phyloP scores from a whole-genome alignment of 2,329 filamentous ascomycete species.

The Cephalotrichum gorgonifer region DNA sequence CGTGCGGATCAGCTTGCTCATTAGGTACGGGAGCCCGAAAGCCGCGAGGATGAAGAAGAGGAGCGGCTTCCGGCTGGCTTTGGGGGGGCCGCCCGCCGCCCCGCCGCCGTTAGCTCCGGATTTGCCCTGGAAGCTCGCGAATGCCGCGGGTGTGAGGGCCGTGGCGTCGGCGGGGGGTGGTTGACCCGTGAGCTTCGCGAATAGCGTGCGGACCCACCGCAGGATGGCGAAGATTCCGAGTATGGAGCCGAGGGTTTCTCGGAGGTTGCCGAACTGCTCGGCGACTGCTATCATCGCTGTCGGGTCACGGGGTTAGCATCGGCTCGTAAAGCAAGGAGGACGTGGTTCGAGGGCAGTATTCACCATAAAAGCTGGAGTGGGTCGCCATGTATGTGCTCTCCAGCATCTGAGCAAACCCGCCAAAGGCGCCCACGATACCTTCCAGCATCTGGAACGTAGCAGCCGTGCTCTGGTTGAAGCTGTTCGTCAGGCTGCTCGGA shows the following conservation, averaged over 20 bases:
- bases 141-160: slow-evolving; percentile 79
- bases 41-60: slow-evolving; percentile 92
- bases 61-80: slow-evolving; percentile 87
- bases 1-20: slow-evolving; percentile 88
- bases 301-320: slow-evolving; percentile 8
- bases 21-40: slow-evolving; percentile 90
- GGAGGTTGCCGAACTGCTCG: slow-evolving; percentile 89
- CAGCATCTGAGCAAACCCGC: slow-evolving; percentile 96
- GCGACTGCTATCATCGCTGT: slow-evolving; percentile 97
- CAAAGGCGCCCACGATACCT: slow-evolving; percentile 91
- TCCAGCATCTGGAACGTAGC: slow-evolving; percentile 98
- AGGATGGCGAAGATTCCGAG: slow-evolving; percentile 93
- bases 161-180: slow-evolving; percentile 81
- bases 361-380: slow-evolving; percentile 96
- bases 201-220: slow-evolving; percentile 83
- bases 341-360: slow-evolving; percentile 19
- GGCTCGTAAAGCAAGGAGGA: neutral
- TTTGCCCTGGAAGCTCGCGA: slow-evolving; percentile 78
- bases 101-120: slow-evolving; percentile 46
- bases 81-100: slow-evolving; percentile 48
- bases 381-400: slow-evolving; percentile 99
- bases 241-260: slow-evolving; percentile 86
- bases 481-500: slow-evolving; percentile 87
- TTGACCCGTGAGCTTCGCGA: slow-evolving; percentile 87
- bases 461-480: slow-evolving; percentile 88